These are phyloP conservation scores for Chimonanthus salicifolius DNA, from an alignment of 164 flowering plant species.

Conservation along the genomic window DNA sequence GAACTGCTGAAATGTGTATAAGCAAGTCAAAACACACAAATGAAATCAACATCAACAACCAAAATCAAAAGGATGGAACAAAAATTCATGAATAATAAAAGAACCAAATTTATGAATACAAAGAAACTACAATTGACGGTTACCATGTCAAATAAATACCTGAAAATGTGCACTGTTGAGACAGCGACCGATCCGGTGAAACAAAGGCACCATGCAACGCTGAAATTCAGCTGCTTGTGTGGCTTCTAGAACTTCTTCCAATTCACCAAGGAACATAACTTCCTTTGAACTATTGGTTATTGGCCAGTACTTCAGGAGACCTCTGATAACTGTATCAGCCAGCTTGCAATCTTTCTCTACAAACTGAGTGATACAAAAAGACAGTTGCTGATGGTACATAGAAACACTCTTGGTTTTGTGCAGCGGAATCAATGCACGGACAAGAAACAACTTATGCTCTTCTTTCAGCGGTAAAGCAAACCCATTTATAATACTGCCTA, in stretches of 20 bases:
- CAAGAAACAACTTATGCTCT: constrained; percentile 80
- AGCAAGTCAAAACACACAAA: not conserved
- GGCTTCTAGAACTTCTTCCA: constrained; percentile 80
- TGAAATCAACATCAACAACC: not conserved
- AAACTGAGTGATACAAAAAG: constrained; percentile 75
- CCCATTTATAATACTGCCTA: constrained; percentile 77
- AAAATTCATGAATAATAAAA: too few species aligned
- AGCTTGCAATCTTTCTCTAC: constrained; percentile 79
- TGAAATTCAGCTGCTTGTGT: constrained; percentile 79
- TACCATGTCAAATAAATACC: constrained; percentile 26
- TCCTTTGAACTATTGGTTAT: constrained; percentile 77
- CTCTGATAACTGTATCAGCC: constrained; percentile 73
- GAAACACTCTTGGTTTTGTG: constrained; percentile 76
- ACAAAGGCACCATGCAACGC: constrained; percentile 75
- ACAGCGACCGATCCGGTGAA: constrained; percentile 65
- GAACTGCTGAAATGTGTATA: not conserved
- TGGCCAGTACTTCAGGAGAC: constrained; percentile 83
- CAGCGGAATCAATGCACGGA: constrained; percentile 71
- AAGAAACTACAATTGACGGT: not conserved
- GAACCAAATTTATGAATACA: too few species aligned
- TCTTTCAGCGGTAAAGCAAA: constrained; percentile 86
- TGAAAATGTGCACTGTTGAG: constrained; percentile 81
- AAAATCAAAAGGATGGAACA: not conserved
- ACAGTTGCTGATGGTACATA: constrained; percentile 75
- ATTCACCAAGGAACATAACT: constrained; percentile 76